phyloP scores from a whole-genome alignment of 2,329 filamentous ascomycete species.

The Colletotrichum tabaci region DNA sequence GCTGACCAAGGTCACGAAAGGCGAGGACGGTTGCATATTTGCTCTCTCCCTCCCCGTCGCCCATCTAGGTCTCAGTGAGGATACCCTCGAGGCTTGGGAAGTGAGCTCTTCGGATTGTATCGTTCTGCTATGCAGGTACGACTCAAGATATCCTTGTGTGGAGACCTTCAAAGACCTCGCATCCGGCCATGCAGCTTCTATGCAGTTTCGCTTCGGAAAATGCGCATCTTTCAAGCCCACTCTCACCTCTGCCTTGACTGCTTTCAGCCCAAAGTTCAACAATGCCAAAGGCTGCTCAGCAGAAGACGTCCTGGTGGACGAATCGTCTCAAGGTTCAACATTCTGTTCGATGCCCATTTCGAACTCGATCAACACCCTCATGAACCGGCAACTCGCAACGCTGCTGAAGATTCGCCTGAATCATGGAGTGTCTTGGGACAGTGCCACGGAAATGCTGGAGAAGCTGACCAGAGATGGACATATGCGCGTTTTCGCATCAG shows the following conservation, averaged over 20 bases:
- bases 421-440: constrained; percentile 37
- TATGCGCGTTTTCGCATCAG: neutral
- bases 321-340: constrained; percentile 17
- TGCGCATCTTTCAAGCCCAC: constrained; percentile 82
- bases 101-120: constrained; percentile 78
- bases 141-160: constrained; percentile 72
- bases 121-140: constrained; percentile 79
- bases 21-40: constrained; percentile 63
- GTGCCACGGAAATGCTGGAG: constrained; percentile 32
- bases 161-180: constrained; percentile 65
- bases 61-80: constrained; percentile 80
- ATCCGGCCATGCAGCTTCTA: constrained; percentile 50
- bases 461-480: constrained; percentile 29
- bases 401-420: constrained; percentile 70
- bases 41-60: constrained; percentile 78
- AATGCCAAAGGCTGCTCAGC: constrained; percentile 8
- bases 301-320: neutral
- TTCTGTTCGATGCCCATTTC: constrained; percentile 79
- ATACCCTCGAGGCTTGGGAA: constrained; percentile 84
- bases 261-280: constrained; percentile 58
- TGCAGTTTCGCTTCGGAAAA: constrained; percentile 77
- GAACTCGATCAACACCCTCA: constrained; percentile 76
- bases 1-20: constrained; percentile 61
- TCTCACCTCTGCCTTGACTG: constrained; percentile 63
- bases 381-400: constrained; percentile 75